Conservation (phyloP, 495 filamentous ascomycete genomes). For the Neurospora terricola region DNA sequence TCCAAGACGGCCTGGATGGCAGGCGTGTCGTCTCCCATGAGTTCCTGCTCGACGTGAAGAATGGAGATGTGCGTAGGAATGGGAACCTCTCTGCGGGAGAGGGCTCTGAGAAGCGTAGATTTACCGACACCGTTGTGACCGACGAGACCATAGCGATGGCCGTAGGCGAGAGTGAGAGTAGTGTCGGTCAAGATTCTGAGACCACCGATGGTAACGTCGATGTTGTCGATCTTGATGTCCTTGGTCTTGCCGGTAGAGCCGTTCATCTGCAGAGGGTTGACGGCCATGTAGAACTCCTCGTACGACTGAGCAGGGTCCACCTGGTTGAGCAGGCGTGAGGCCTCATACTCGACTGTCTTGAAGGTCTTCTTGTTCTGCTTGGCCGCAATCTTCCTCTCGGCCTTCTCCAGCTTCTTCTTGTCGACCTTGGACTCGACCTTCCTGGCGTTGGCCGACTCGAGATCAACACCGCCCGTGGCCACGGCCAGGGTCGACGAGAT, state of each 20-base stretch:
- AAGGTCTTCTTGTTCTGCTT: conserved; percentile 98
- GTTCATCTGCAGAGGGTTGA: conserved; percentile 90
- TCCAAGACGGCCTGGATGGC: conserved; percentile 93
- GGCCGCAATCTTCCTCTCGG: conserved; percentile 91
- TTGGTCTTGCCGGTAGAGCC: conserved; percentile 74
- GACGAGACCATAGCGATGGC: conserved; percentile 91
- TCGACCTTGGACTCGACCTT: conserved; percentile 98
- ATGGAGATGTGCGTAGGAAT: conserved; percentile 97
- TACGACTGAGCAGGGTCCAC: conserved; percentile 82
- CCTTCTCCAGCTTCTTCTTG: conserved; percentile 98
- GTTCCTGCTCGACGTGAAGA: conserved; percentile 97
- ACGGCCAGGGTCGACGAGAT: conserved; percentile 92
- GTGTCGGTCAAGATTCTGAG: conserved; percentile 85
- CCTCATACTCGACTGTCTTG: conserved; percentile 97
- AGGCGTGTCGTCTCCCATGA: conserved; percentile 90
- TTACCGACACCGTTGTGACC: conserved; percentile 99
- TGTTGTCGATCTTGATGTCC: conserved; percentile 95
- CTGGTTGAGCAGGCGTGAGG: conserved; percentile 79
- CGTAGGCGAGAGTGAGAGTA: conserved; percentile 80
- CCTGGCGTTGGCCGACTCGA: conserved; percentile 81
- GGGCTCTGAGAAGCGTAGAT: conserved; percentile 81
- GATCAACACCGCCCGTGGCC: conserved; percentile 71
- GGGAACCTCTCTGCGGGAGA: conserved; percentile 87
- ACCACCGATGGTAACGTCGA: conserved; percentile 88
- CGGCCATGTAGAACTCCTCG: conserved; percentile 98